Conservation (phyloP, 1,284 basidiomycete species). For the Rhodotorula glutinis region DNA sequence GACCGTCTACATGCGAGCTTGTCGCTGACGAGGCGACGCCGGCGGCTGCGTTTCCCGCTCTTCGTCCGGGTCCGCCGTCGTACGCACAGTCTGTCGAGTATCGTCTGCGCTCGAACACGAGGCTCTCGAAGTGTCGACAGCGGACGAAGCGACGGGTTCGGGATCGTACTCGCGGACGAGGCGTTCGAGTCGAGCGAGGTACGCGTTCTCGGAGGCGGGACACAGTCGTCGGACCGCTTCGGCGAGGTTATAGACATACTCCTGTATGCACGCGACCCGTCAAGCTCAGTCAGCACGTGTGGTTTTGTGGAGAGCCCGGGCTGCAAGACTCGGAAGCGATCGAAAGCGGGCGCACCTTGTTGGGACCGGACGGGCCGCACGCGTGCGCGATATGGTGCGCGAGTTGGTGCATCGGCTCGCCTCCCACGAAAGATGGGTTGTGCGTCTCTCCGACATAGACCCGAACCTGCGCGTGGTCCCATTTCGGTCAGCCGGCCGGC, state of each 20-base stretch:
- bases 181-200: slow-evolving; percentile 69
- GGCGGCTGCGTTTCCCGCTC: no score
- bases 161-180: slow-evolving; percentile 19
- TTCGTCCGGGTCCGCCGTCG: no score
- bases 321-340: background rate
- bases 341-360: slow-evolving; percentile 59
- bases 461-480: slow-evolving; percentile 34
- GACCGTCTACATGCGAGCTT: background rate
- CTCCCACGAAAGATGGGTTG: slow-evolving; percentile 64
- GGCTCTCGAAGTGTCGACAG: background rate
- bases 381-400: slow-evolving; percentile 62
- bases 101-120: no score
- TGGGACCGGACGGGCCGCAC: slow-evolving; percentile 74
- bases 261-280: slow-evolving; percentile 51
- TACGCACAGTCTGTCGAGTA: no score
- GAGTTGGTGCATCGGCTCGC: slow-evolving; percentile 21
- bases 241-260: slow-evolving; percentile 72
- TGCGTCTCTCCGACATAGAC: slow-evolving; percentile 74
- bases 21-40: background rate
- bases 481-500: background rate
- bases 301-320: no score
- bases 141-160: background rate
- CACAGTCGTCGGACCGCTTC: slow-evolving; percentile 66
- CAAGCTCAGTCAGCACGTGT: background rate
- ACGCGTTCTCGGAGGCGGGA: slow-evolving; percentile 68